These are phyloP conservation scores for Telfairia occidentalis DNA, from an alignment of 331 rosid species.

Conservation along the genomic window DNA sequence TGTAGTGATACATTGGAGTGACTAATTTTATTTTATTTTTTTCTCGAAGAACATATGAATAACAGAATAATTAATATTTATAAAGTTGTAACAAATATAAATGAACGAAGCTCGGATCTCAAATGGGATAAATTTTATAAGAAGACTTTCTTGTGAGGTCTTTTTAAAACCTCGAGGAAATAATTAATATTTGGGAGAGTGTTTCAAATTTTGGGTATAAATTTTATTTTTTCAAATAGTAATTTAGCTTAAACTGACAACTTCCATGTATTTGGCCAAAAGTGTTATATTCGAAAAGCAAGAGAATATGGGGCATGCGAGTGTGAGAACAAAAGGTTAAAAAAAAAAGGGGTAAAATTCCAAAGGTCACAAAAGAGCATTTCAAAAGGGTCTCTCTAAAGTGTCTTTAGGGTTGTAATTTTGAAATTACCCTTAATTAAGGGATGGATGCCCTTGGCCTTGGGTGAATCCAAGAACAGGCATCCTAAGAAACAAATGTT, in stretches of 20 bases:
- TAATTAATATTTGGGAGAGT: conserved; percentile 9
- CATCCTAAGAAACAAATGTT: conserved; percentile 50
- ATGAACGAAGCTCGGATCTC: conserved; percentile 49
- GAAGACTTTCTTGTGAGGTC: conserved; percentile 24
- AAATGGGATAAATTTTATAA: conserved; percentile 13
- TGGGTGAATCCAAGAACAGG: conserved; percentile 70
- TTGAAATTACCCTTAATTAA: conserved; percentile 23
- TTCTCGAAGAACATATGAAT: neutral
- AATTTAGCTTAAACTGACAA: conserved; percentile 34
- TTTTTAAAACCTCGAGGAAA: conserved; percentile 13
- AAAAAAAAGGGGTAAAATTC: conserved; percentile 21
- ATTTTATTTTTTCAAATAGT: neutral
- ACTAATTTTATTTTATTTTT: neutral
- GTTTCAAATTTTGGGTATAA: conserved; percentile 17
- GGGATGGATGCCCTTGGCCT: neutral
- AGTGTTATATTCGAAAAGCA: conserved; percentile 16
- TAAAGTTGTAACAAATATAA: conserved; percentile 25
- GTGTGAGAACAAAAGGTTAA: conserved; percentile 38
- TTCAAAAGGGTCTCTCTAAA: conserved; percentile 38
- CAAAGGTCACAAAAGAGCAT: conserved; percentile 23
- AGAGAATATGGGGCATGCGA: conserved; percentile 2
- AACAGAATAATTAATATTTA: neutral
- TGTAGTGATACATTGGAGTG: conserved; percentile 10
- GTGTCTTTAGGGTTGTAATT: conserved; percentile 30
- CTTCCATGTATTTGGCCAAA: conserved; percentile 23